A percentile compares a stretch with the other conserved stretches of the same genome.
Evolutionary conservation across 495 filamentous ascomycete genomes (phyloP).

Genomic region (Chaetomidium leptoderma): DNA sequence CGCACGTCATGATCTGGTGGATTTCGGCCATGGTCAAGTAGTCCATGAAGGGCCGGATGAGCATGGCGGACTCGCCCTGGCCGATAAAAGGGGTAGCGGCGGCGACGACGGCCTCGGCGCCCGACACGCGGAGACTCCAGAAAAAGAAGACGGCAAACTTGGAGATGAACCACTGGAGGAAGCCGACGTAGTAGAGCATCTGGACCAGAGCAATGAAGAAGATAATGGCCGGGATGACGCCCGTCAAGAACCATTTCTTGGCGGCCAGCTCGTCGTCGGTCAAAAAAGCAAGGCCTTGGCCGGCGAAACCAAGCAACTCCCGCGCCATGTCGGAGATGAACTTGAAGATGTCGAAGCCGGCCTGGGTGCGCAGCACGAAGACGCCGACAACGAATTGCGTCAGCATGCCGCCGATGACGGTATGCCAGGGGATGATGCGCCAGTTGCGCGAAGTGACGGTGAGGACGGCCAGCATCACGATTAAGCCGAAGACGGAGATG

Average conservation of each 20-base stretch:
- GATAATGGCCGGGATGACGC: conserved; percentile 76
- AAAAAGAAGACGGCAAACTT: conserved; percentile 91
- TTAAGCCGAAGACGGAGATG: conserved; percentile 73
- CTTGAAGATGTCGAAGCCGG: conserved; percentile 79
- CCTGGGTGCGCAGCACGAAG: conserved; percentile 75
- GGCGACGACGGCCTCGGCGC: conserved; percentile 85
- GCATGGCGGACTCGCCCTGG: conserved; percentile 88
- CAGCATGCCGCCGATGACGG: conserved; percentile 81
- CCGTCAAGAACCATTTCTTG: conserved; percentile 62
- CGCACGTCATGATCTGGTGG: conserved; percentile 84
- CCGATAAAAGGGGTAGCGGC: conserved; percentile 94
- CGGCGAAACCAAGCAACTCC: conserved; percentile 66
- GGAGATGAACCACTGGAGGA: conserved; percentile 80
- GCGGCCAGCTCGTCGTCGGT: conserved; percentile 46
- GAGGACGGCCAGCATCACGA: conserved; percentile 64
- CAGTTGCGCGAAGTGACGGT: conserved; percentile 68
- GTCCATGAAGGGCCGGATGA: conserved; percentile 80
- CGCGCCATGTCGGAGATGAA: conserved; percentile 72
- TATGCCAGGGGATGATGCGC: conserved; percentile 72
- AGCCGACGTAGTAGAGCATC: conserved; percentile 68
- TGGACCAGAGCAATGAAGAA: conserved; percentile 90
- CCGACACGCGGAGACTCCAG: conserved; percentile 85
- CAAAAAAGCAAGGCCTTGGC: conserved; percentile 66
- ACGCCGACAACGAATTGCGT: conserved; percentile 82
- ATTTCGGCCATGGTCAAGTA: conserved; percentile 80